A percentile compares a stretch with the other conserved stretches of the same genome.
Evolutionary conservation across 179 eudicot species (phyloP).

Genomic region (Silene vulgaris): DNA sequence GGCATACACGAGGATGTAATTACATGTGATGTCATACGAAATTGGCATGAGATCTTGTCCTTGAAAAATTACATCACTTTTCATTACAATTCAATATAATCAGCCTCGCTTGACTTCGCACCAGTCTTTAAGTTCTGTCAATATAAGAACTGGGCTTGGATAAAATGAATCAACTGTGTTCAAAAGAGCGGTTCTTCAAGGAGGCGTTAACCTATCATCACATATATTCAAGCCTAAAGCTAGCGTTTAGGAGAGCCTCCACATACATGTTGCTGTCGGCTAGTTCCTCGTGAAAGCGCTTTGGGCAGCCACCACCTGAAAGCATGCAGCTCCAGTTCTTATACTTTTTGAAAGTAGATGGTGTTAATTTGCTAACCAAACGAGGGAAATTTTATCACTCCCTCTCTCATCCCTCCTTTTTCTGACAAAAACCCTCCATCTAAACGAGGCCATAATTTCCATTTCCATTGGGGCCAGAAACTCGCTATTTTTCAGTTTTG

Average conservation of each 20-base stretch:
- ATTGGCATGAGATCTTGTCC: neutral
- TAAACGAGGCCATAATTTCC: neutral
- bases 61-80: slow-evolving; percentile 6
- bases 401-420: neutral
- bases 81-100: slow-evolving; percentile 8
- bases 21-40: neutral
- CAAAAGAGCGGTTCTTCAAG: neutral
- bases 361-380: neutral
- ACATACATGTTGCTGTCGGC: neutral
- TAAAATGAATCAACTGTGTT: neutral
- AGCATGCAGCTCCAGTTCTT: neutral
- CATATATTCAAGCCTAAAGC: slow-evolving; percentile 10
- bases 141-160: slow-evolving; percentile 9
- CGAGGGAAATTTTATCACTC: neutral
- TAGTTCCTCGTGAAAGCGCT: neutral
- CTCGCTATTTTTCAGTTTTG: neutral
- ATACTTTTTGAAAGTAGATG: neutral
- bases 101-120: slow-evolving; percentile 8
- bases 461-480: neutral
- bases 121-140: slow-evolving; percentile 16
- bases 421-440: neutral
- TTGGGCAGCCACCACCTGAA: slow-evolving; percentile 24
- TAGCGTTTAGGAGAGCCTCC: neutral
- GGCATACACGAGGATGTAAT: neutral
- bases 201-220: neutral